Evolutionary conservation across 495 filamentous ascomycete genomes (phyloP).

Genomic region (Aspergillus bertholletiae): DNA sequence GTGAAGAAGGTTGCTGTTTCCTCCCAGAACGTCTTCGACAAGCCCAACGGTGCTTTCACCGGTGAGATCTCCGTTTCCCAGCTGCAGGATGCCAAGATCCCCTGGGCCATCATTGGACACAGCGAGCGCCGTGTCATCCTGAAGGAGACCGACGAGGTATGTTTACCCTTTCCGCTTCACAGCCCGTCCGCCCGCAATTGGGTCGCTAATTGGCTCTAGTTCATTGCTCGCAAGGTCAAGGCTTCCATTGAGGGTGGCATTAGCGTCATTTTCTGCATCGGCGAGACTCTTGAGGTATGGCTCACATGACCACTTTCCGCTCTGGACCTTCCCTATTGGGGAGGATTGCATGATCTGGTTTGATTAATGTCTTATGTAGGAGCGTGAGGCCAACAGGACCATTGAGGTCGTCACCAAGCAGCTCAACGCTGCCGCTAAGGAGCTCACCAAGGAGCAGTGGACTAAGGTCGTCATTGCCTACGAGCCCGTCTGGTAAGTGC

Average conservation of each 20-base stretch:
- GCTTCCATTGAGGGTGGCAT: constrained; percentile 81
- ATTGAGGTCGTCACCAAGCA: constrained; percentile 85
- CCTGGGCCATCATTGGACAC: constrained; percentile 90
- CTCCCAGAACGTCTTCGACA: constrained; percentile 94
- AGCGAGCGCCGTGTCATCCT: constrained; percentile 86
- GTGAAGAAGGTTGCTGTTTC: constrained; percentile 67
- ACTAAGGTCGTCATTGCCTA: constrained; percentile 93
- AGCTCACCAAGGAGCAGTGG: constrained; percentile 71
- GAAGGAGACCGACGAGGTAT: constrained; percentile 71
- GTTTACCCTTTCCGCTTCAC: constrained; percentile 8
- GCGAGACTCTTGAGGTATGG: constrained; percentile 79
- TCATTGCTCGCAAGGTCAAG: constrained; percentile 91
- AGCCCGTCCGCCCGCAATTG: background rate
- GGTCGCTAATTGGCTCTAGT: constrained; percentile 33
- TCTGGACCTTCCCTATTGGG: background rate
- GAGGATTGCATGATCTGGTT: background rate
- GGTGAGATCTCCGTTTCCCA: constrained; percentile 92
- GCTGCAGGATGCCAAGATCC: constrained; percentile 79
- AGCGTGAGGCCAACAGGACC: constrained; percentile 83
- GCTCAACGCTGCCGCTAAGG: constrained; percentile 64
- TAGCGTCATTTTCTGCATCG: constrained; percentile 91
- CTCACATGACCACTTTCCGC: constrained; percentile 23
- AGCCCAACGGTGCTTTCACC: constrained; percentile 94
- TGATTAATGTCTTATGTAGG: constrained; percentile 33
- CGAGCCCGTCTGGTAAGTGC: constrained; percentile 91